Conservation (phyloP, 164 flowering plant genomes). For the Malania oleifera region DNA sequence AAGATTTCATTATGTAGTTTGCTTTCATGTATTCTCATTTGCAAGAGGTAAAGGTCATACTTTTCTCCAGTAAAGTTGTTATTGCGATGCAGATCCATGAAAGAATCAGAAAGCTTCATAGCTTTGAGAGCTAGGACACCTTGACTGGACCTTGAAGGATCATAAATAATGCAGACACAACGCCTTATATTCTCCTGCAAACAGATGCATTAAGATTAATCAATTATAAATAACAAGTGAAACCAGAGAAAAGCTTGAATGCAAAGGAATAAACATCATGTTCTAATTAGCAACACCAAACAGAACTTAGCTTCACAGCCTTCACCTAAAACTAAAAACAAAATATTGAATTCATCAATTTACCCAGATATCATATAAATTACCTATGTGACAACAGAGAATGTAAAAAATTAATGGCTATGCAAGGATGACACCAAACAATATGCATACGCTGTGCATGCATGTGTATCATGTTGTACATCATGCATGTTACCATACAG, state of each 20-base stretch:
- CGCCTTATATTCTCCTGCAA: conserved; percentile 92
- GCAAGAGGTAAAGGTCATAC: conserved; percentile 34
- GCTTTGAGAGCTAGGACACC: conserved; percentile 96
- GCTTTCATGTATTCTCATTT: neutral
- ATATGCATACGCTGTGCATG: too few relatives aligned
- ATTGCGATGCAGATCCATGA: conserved; percentile 87
- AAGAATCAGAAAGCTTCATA: conserved; percentile 92
- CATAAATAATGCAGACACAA: conserved; percentile 96
- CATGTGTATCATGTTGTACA: too few relatives aligned
- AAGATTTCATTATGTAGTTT: conserved; percentile 4
- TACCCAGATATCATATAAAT: too few relatives aligned
- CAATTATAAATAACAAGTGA: neutral
- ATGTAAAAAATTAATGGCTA: neutral
- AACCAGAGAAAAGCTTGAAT: too few relatives aligned
- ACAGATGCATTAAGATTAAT: neutral
- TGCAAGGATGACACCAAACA: neutral
- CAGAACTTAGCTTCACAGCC: too few relatives aligned
- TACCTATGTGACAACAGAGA: neutral
- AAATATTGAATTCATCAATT: too few relatives aligned
- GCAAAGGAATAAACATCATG: neutral
- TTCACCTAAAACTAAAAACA: too few relatives aligned
- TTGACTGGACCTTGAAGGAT: conserved; percentile 83
- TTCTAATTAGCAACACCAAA: too few relatives aligned
- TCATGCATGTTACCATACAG: too few relatives aligned
- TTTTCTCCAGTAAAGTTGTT: conserved; percentile 92